Base-by-base conservation (phyloP, 495 filamentous ascomycete genomes). In the Pseudotulostoma volvatum region DNA sequence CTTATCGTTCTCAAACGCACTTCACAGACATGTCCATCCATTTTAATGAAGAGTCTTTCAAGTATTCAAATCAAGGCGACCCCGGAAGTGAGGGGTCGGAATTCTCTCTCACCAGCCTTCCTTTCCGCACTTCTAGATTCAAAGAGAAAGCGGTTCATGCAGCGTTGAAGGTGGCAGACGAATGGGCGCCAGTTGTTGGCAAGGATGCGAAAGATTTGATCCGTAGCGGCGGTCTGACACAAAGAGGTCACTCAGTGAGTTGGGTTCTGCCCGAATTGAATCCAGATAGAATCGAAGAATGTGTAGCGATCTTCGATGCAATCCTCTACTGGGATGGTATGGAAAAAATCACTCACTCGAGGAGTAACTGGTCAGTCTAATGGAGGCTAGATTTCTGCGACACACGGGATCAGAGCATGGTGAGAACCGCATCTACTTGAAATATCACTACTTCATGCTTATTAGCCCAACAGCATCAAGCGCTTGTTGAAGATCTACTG, bases 111-210 rank as follows among this genome's bases (percentile, higher is more conserved):
- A 14, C 15, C 13, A 34, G 15, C 18, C 33, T 34, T 34, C 33
- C 33, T 9, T 34, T 34, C 18, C 33, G 33, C 33, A 17, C 18
- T 8, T 34, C 33, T 34, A 17, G 13, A 17, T 17, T 17, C 33
- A 7, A 17, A 34, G 85, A 94, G 46, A 86, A 88, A 44, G 77
- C 96, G 72, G 94, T 97, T 43, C 88, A 97, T 61, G 87, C 90
- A 34, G 77, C 87, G 34, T 49, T 96, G 44, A 84, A 84, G 54
- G 70, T 70, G 18, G 18, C 15, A 13, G 7, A 7, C 13, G 33
- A 34, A 8, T 34, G 33, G 33, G 33, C 7, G 7, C 15, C 14
- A 14, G 8, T 17, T 14, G 13, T 34, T 7, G 33, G 33, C 8
- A 34, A 34, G 13, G 33, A 34, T 8, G 33, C 7, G 15, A 34